Evolutionary conservation across 140 eudicot genomes (phyloP), one percentile per base, ranked within the genome.

Genomic region (Oenanthe javanica): DNA sequence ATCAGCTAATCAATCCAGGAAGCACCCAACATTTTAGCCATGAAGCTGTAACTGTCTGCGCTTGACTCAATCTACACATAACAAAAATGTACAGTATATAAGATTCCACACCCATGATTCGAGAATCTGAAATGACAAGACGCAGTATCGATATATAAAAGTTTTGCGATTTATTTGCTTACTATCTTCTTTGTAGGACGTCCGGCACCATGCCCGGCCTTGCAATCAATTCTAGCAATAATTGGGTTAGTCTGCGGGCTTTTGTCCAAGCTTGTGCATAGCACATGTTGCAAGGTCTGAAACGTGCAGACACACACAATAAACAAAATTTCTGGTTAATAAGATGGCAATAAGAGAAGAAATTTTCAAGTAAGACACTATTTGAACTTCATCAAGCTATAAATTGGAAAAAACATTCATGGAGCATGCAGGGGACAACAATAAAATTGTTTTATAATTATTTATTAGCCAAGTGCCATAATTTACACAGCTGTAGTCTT

Each of bases 191-290:
- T 93, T 0, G 91, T 90, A 19, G 97, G 95, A 72, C 84, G 89
- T 49, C 99, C 99, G 59, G 91, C 94, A 15, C 99, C 99, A 81
- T 92, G 99, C 13, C 99, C 99, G 6, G 97, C 90, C 76, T 95
- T 95, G 63, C 87, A 80, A 74, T 86, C 93, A 70, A 95, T 95
- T 81, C 99, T 85, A 45, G 89, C 97, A 31, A 95, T 80, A 59
- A 95, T 95, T 45, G 97, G 97, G 84, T 95, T 92, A n/a, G 82
- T 88, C 79, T 95, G 97, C 70, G 93, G 97, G 79, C 96, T 89
- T n/a, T 84, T 82, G 84, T 89, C 92, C 83, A 88, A 74, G 79
- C 99, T 95, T 82, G 96, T 92, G 84, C 97, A 90, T 76, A 95
- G 88, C 81, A 86, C 96, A 80, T 90, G 79, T 85, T 95, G 99